Base-by-base conservation (phyloP, 2,329 filamentous ascomycete species). In the Claviceps pazoutovae region DNA sequence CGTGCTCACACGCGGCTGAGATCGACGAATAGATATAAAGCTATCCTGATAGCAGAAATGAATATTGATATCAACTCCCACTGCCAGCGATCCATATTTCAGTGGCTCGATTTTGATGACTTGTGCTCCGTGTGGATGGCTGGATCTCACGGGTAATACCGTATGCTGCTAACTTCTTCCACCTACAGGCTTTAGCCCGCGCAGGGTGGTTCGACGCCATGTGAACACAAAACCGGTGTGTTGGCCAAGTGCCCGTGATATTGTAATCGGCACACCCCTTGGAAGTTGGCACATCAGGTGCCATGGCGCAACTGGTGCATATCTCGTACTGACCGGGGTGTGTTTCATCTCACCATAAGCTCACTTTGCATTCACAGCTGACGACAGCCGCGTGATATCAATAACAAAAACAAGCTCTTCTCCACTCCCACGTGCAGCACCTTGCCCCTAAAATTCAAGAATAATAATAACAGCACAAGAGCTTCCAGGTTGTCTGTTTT, bases 41-140 rank as follows among this genome's bases (percentile, higher is more conserved):
- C n/a, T 34, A 48, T 37, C n/a, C 19, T 30, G 21, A 14, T 44
- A 50, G 44, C 48, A 50, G 51, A 46, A 53, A 53, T 50, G 38
- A 44, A 50, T 1, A 30, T 30, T 30, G 26, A 30, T 30, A 46
- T 34, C 38, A 46, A 45, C 3, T 48, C 39, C 46, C 16, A 23
- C 21, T 36, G 17, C 30, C 34, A 21, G 19, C 19, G 19, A 17
- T 50, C 21, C 21, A 48, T 17, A 9, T 41, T 41, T 17, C 14
- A 34, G 26, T 50, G 26, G 47, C n/a, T 17, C n/a, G 30, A 34
- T 5, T 37, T 13, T 37, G n/a, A 11, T 37, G 13, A 37, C 3
- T 13, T 46, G 26, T 45, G 43, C 2, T 16, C 16, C 11, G 6
- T 37, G 30, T 11, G 17, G 45, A 47, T 19, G 11, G 34, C 45